Base-by-base conservation (phyloP, 805 yeast genomes). In the Candida odintsovae region DNA sequence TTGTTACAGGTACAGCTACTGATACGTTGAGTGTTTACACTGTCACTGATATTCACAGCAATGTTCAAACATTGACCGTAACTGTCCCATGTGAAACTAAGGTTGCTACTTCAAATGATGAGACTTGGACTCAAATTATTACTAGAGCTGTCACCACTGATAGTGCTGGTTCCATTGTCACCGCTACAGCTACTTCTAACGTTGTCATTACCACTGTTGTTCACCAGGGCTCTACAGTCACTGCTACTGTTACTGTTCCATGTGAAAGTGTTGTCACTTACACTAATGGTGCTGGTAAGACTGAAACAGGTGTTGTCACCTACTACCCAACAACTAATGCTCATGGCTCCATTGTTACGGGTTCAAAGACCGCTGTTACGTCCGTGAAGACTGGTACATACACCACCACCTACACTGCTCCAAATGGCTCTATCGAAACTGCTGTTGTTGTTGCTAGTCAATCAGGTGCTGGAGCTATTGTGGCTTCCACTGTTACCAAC, bases 241-340 rank as follows among this genome's bases (percentile, higher is more conserved):
- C 44, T 10, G 12, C 39, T 19, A 43, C 46, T 6, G 48, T 45
- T 12, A 45, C 43, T 33, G 43, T 44, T 40, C 43, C 43, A 25
- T 44, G 40, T 20, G 40, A 13, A 28, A 28, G 44, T 25, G 20
- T 44, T 23, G n/a, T 42, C 25, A 25, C 38, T 21, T 16, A 18
- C 43, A 35, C 47, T 38, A 22, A 43, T 26, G 22, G 21, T 2
- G 22, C 23, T 10, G 36, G 42, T 25, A 22, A 22, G 38, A 43
- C 46, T 22, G 33, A 43, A 19, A 43, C 46, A 12, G 28, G 23
- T 16, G 16, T 38, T 31, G 42, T 43, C 16, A 38, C 41, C 16
- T 38, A 43, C 42, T 38, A 38, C 18, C 46, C 46, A 22, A 38
- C 39, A n/a, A 43, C 42, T 6, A 21, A 43, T 21, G 23, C 25